Conservation (phyloP, 805 yeast genomes). For the Geotrichum ghanense region DNA sequence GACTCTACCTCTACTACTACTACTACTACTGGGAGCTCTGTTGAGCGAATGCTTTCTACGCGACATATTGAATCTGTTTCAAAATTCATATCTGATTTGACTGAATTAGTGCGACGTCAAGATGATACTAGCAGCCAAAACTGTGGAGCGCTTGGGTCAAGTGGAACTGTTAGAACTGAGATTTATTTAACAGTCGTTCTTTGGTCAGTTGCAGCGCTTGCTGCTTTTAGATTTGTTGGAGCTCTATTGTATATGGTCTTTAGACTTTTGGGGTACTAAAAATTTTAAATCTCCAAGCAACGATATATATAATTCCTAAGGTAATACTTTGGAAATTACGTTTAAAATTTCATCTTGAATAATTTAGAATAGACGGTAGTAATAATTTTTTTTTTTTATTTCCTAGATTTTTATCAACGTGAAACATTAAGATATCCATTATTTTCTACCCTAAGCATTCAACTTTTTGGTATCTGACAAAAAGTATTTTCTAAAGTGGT, state of each 20-base stretch:
- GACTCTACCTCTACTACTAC: constrained; percentile 15
- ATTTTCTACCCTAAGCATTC: no score
- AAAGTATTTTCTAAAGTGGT: no score
- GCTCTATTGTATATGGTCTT: constrained; percentile 45
- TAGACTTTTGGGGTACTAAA: constrained; percentile 22
- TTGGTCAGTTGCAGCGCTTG: constrained; percentile 90
- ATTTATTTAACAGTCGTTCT: constrained; percentile 72
- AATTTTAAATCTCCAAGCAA: no score
- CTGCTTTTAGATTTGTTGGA: constrained; percentile 72
- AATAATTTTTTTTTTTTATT: no score
- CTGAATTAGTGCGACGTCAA: constrained; percentile 1
- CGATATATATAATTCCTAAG: no score
- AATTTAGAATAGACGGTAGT: no score
- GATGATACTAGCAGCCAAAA: no score
- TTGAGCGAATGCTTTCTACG: background rate
- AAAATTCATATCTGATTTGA: constrained; percentile 35
- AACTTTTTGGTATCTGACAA: no score
- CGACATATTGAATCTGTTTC: constrained; percentile 23
- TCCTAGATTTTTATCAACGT: no score
- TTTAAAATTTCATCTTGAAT: no score
- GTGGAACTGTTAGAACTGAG: constrained; percentile 16
- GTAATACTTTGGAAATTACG: no score
- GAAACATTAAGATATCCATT: no score
- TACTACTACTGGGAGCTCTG: constrained; percentile 20
- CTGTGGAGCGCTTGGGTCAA: constrained; percentile 11